Base-by-base conservation (phyloP, 2,329 filamentous ascomycete species). In the Arthrobotrys iridis region DNA sequence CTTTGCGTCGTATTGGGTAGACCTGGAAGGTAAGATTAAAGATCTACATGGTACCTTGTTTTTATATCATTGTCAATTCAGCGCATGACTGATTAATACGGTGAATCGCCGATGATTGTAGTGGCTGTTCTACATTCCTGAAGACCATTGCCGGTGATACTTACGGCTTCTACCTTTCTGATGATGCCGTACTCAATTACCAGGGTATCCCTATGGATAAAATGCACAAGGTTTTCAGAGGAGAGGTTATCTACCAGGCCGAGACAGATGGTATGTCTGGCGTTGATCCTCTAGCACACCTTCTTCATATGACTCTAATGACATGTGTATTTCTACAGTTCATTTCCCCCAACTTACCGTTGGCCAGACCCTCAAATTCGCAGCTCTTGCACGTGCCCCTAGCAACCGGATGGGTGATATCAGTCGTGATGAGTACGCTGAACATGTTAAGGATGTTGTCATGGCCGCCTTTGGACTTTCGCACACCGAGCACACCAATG, bases 101-200 rank as follows among this genome's bases (percentile, higher is more conserved):
- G 41, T 50, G n/a, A 55, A n/a, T n/a, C n/a, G 24, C 48, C 40
- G 52, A 35, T 18, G 4, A 37, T 66, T 84, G n/a, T 73, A 85
- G 84, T 74, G 91, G 91, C 63, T 96, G 93, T 82, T 92, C 91
- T 13, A 96, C 93, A 1, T 89, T 96, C 77, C 85, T 96, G 70
- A 96, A 96, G 84, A 91, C 72, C 11, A 76, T 62, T 37, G 88
- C 92, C 2, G 92, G 93, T 74, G 92, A 96, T 82, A 92, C 90
- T 20, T 90, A 93, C 78, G 93, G 93, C 59, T 89, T 96, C 78
- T 88, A 87, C 78, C 85, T 95, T 11, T 90, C 92, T 52, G 83
- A 90, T 2, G 83, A 84, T 8, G 89, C 91, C 0, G 88, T 91
- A 77, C 88, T 96, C 80, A 94, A 96, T 83, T 96, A 96, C 80